phyloP scores from a whole-genome alignment of 805 yeast species.

The Schizosaccharomyces cryophilus region DNA sequence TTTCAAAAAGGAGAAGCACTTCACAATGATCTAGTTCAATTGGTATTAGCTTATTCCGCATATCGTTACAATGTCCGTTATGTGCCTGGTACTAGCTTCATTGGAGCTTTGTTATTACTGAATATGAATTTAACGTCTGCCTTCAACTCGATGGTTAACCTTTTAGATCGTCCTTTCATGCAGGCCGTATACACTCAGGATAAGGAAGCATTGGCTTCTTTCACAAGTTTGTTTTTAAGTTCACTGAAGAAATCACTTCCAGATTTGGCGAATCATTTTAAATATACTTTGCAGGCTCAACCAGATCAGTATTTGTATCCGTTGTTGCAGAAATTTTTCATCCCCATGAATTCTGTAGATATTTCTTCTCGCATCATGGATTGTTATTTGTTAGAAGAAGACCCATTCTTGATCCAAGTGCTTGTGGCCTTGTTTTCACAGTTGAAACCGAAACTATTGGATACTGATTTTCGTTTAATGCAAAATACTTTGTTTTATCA shows the following conservation, averaged over 20 bases:
- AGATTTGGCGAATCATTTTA: not conserved
- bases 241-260: not conserved
- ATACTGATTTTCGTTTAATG: not conserved
- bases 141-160: not conserved
- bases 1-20: not conserved
- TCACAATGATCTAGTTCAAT: not conserved
- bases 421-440: not conserved
- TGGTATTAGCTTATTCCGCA: not conserved
- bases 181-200: not conserved
- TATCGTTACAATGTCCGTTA: not conserved
- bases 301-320: not conserved
- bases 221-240: not conserved
- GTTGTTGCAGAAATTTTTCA: not conserved
- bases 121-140: not conserved
- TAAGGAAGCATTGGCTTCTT: not conserved
- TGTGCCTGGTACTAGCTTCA: not conserved
- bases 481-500: not conserved
- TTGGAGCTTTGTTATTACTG: not conserved
- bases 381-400: not conserved
- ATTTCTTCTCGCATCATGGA: constrained; percentile 1
- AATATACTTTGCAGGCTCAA: not conserved
- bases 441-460: not conserved
- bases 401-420: not conserved
- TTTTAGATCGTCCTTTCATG: not conserved
- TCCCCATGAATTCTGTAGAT: not conserved